Conservation (phyloP, 805 yeast genomes). For the Brettanomyces naardenensis region DNA sequence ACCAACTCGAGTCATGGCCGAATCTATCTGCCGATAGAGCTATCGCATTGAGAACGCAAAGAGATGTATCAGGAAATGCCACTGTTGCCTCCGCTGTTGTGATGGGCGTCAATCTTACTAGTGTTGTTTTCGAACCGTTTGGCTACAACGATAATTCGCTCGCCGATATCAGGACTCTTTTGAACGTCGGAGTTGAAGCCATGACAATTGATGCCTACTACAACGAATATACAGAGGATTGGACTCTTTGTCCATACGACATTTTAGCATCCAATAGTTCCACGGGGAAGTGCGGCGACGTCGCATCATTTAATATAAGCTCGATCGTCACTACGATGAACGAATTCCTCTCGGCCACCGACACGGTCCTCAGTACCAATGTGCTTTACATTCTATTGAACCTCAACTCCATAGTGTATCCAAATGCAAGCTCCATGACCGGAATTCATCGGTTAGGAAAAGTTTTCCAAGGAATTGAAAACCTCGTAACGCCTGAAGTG, state of each 20-base stretch:
- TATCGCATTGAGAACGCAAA: slow-evolving; percentile 34
- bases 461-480: neutral
- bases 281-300: slow-evolving; percentile 8
- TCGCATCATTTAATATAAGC: slow-evolving; percentile 14
- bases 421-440: slow-evolving; percentile 3
- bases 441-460: slow-evolving; percentile 7
- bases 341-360: slow-evolving; percentile 30
- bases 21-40: slow-evolving; percentile 12
- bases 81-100: slow-evolving; percentile 32
- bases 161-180: slow-evolving; percentile 19
- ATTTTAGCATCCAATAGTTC: slow-evolving; percentile 19
- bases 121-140: slow-evolving; percentile 22
- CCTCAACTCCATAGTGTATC: slow-evolving; percentile 19
- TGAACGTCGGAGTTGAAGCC: slow-evolving; percentile 38
- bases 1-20: slow-evolving; percentile 1
- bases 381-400: slow-evolving; percentile 33
- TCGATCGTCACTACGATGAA: slow-evolving; percentile 23
- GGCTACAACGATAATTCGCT: slow-evolving; percentile 29
- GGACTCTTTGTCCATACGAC: slow-evolving; percentile 51
- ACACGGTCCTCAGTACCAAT: slow-evolving; percentile 39
- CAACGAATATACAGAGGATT: slow-evolving; percentile 35
- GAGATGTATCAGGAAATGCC: slow-evolving; percentile 35
- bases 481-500: slow-evolving; percentile 4
- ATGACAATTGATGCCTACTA: slow-evolving; percentile 50
- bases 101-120: slow-evolving; percentile 31